Base-by-base conservation (phyloP, 2,329 filamentous ascomycete genomes). In the Samsoniella hepiali region DNA sequence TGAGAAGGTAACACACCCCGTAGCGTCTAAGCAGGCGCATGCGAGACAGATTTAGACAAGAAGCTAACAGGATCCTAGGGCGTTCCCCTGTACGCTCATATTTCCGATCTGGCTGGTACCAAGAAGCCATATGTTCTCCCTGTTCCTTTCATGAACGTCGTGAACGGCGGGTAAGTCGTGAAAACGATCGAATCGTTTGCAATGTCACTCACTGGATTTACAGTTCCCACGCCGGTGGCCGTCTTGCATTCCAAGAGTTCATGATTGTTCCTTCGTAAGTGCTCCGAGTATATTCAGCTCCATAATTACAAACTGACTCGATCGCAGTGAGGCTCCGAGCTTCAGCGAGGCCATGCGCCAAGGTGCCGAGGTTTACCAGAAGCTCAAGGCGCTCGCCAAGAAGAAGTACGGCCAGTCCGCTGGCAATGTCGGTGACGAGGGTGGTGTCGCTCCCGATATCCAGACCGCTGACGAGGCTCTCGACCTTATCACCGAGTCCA, bases 401-500 rank as follows among this genome's bases (percentile, higher is more conserved):
- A 95, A 97, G 91, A 95, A 91, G 87, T 99, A 99, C 79, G 95
- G 95, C 77, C 94, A 97, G 82, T 97, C 95, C 68, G 95, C 95
- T 70, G 95, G 94, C 79, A 99, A 99, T 79, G 95, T 99, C 70
- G 95, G 95, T 81, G 95, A 99, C 77, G 95, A 99, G 88, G 95
- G 95, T 86, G 95, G 95, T 89, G 95, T 99, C 76, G 95, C 95
- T 72, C 95, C 95, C 72, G 93, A 98, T 88, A 98, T 99, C 76
- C 92, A 97, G 85, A 96, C 91, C 71, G 85, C 95, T 68, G 91
- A 96, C 77, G 95, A 99, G 85, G 95, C 96, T 70, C 91, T 99
- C 67, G 91, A 96, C 79, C 89, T 99, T 75, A 98, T 99, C 82
- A 90, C 89, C 69, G 91, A 93, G 57, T 89, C 95, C 76, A 99